Evolutionary conservation across 192 early-diverging fungal genomes (phyloP), one percentile per base, ranked within the genome.

Genomic region (Linnemannia exigua): DNA sequence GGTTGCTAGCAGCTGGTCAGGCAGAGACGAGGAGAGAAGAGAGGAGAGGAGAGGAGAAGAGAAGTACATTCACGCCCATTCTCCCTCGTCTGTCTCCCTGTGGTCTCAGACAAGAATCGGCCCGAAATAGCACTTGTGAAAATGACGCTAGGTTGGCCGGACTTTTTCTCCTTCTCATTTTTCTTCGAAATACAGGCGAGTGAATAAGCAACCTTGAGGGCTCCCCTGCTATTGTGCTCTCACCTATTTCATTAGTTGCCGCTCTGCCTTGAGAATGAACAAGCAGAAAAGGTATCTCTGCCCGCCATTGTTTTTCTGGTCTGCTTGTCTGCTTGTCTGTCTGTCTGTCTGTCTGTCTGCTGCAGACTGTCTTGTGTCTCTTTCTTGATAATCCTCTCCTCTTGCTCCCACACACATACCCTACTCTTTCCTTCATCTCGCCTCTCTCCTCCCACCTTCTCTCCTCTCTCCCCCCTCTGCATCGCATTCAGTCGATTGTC

Each of bases 401-500:
- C 63, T 36, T n/a, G 17, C 61, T 20, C 37, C n/a, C 20, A 61
- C 73, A 28, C 48, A 28, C 73, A 28, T 20, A 14, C 19, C 33
- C 17, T 14, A 3, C 38, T 22, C 61, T 63, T 15, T 28, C 6
- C 36, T 4, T 75, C 38, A 6, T 22, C 51, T n/a, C 54, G n/a
- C 48, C 47, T 28, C 70, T 22, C 70, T 35, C 52, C 46, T 54
- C 48, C 73, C 51, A 74, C 73, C 17, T 22, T 3, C 44, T 17
- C 33, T 4, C 20, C 73, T n/a, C 16, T 15, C 37, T 16, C 33
- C 8, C 25, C n/a, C 11, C 33, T 7, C 15, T 74, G 33, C 73
- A 28, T 63, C 58, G 58, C 58, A 63, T 63, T 63, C 58, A 63
- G 28, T 63, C 58, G 68, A 70, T 38, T 41, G 36, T 70, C 36